A percentile compares a stretch with the other conserved stretches of the same genome.
phyloP scores from a whole-genome alignment of 768 basidiomycete species.

The Crepidotus variabilis region DNA sequence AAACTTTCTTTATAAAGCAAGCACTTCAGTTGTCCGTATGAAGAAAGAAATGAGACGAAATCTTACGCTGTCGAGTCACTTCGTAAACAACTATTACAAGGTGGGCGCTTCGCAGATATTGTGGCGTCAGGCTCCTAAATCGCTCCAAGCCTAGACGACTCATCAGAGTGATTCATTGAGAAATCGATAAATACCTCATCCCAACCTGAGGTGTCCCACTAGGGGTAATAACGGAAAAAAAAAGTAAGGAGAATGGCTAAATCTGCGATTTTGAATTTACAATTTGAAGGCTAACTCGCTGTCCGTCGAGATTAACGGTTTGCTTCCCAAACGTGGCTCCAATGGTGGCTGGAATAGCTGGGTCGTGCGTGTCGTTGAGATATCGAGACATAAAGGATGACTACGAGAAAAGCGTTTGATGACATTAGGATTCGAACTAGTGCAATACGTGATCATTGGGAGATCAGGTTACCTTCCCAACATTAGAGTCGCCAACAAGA shows the following conservation, averaged over 20 bases:
- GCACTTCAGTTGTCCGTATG: too few species aligned
- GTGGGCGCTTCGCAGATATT: neutral
- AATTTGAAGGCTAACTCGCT: neutral
- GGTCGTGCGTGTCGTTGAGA: neutral
- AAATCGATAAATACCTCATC: too few species aligned
- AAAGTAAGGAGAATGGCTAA: too few species aligned
- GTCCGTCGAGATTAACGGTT: neutral
- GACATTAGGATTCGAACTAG: neutral
- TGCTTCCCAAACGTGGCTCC: neutral
- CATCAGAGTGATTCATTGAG: too few species aligned
- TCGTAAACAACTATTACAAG: neutral
- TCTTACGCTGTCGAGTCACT: neutral
- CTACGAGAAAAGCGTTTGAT: neutral
- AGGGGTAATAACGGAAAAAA: too few species aligned
- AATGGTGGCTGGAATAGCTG: neutral
- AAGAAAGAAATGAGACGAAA: neutral
- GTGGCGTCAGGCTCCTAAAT: neutral
- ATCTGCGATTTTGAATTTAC: neutral
- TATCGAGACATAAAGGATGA: neutral
- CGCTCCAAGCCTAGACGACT: neutral
- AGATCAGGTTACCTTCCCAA: neutral
- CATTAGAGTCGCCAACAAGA: neutral
- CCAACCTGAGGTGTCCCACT: neutral
- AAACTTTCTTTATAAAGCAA: neutral
- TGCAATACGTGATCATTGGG: too few species aligned